Conservation (phyloP, 2,329 filamentous ascomycete genomes). For the Sclerotinia trifoliorum region DNA sequence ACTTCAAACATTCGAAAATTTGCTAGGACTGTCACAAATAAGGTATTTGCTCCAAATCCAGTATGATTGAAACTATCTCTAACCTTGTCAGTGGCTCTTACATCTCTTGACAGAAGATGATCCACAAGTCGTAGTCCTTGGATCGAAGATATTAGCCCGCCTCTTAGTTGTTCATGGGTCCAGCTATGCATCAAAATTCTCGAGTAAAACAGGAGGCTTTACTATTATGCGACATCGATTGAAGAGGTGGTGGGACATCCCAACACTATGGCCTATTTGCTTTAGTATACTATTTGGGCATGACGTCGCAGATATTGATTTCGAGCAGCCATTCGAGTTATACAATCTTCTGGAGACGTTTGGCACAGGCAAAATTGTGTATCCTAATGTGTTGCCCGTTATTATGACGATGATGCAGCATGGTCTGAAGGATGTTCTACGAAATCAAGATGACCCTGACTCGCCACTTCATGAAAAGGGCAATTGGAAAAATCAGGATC, state of each 20-base stretch:
- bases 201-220: constrained; percentile 88
- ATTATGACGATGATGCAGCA: constrained; percentile 85
- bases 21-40: constrained; percentile 90
- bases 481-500: constrained; percentile 32
- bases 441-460: constrained; percentile 58
- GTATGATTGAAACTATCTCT: constrained; percentile 34
- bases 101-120: constrained; percentile 89
- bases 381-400: constrained; percentile 75
- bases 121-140: constrained; percentile 75
- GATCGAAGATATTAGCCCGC: constrained; percentile 78
- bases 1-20: constrained; percentile 76
- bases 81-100: constrained; percentile 70
- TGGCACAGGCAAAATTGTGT: constrained; percentile 63
- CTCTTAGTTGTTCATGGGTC: constrained; percentile 80
- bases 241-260: constrained; percentile 84
- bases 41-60: constrained; percentile 53
- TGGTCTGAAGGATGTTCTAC: constrained; percentile 70
- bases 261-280: constrained; percentile 81
- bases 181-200: constrained; percentile 81
- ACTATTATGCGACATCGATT: constrained; percentile 78
- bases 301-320: constrained; percentile 72
- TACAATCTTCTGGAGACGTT: constrained; percentile 74
- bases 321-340: constrained; percentile 71
- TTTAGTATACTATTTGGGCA: constrained; percentile 85
- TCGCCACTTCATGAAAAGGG: constrained; percentile 46